Evolutionary conservation across 1,139 yeast species (phyloP).

Genomic region (Trichomonascaceae sp.): DNA sequence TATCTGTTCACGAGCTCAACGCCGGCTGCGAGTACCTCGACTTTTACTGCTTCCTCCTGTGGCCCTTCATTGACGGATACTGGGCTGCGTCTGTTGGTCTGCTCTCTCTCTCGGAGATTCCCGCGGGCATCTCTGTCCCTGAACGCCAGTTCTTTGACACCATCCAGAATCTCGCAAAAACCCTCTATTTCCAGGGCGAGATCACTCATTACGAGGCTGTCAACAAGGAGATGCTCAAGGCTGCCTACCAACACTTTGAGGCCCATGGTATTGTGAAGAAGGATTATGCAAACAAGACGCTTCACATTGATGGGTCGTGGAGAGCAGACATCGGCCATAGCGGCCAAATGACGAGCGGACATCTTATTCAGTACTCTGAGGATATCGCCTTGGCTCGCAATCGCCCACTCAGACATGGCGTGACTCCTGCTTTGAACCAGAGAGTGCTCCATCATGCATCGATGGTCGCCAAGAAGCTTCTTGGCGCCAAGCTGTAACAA

Average conservation of each 20-base stretch:
- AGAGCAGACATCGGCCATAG: slow-evolving; percentile 8
- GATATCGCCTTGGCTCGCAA: slow-evolving; percentile 21
- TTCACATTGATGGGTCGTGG: slow-evolving; percentile 13
- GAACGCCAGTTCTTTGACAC: slow-evolving; percentile 22
- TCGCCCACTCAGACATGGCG: slow-evolving; percentile 14
- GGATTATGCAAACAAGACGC: slow-evolving; percentile 5
- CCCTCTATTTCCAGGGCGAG: slow-evolving; percentile 31
- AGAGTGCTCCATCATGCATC: slow-evolving; percentile 9
- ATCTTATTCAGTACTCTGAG: slow-evolving; percentile 21
- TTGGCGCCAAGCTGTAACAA: neutral
- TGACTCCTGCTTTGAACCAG: slow-evolving; percentile 12
- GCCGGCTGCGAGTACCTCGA: slow-evolving; percentile 27
- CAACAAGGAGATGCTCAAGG: slow-evolving; percentile 29
- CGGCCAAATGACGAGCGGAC: slow-evolving; percentile 15
- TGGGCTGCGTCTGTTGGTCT: slow-evolving; percentile 30
- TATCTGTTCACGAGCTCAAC: slow-evolving; percentile 21
- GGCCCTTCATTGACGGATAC: slow-evolving; percentile 35
- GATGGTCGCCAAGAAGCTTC: neutral
- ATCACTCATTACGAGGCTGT: slow-evolving; percentile 30
- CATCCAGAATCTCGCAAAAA: slow-evolving; percentile 30
- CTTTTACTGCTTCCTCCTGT: slow-evolving; percentile 30
- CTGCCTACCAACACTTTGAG: slow-evolving; percentile 25
- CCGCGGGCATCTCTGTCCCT: slow-evolving; percentile 3
- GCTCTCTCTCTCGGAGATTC: slow-evolving; percentile 22
- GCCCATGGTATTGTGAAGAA: slow-evolving; percentile 23